Evolutionary conservation across 1,284 basidiomycete species (phyloP), one percentile per base, ranked within the genome.

Genomic region (Cryptococcus depauperatus): DNA sequence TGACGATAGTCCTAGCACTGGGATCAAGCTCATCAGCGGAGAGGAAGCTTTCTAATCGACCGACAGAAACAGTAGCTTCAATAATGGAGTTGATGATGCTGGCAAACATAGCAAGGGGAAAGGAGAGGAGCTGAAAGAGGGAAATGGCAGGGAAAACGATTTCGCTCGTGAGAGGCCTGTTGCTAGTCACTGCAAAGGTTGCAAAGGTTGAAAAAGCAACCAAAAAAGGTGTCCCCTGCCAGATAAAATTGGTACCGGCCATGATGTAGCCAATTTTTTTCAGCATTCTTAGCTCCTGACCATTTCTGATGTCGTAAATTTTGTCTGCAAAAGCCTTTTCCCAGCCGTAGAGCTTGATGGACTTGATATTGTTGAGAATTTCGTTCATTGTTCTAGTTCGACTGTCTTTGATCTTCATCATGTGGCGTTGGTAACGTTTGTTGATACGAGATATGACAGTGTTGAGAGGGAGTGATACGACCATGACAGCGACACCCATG

Each of bases 101-200:
- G 43, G 64, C 60, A 46, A 75, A 69, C 39, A 93, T 89, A 1
- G 81, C 84, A 28, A 96, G 75, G 1, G 19, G 92, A 90, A 74
- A 95, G 85, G 56, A 83, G 79, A 96, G 74, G 0, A 97, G 76
- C 77, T 88, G 84, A 74, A 96, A 97, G 32, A 97, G 74, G 0
- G 88, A 85, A 43, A 97, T 89, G 0, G 89, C 83, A 3, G 92
- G 92, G 77, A 97, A 97, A 57, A 96, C 90, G 51, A 91, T 75
- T 59, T 95, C 89, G 1, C 85, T 80, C 0, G 92, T 96, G 4
- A 97, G 71, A 2, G 90, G 87, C 37, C 66, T 75, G 2, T 78
- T 70, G 2, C 81, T 82, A 1, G 81, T 80, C 18, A 76, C 63
- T 0, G 87, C 83, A 33, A 88, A 91, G 0, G 83, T 78, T 9